Evolutionary conservation across 2,329 filamentous ascomycete species (phyloP), one percentile per base, ranked within the genome.

Genomic region (Phyllachora maydis): DNA sequence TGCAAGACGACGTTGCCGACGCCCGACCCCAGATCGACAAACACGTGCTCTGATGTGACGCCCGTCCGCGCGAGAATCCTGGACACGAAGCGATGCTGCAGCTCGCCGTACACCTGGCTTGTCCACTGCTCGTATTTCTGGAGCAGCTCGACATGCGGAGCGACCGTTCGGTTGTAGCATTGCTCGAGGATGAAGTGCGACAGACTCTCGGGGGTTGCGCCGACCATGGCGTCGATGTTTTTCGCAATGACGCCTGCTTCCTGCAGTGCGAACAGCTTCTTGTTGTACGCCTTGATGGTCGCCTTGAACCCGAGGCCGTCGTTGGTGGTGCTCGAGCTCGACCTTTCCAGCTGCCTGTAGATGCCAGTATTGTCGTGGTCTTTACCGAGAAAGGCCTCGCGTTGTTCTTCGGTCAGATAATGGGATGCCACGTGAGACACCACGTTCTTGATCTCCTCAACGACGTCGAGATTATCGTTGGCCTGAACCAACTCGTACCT

Each of bases 1-100:
- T 98, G 88, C 23, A 98, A 55, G 14, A 88, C 82, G 3, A 95
- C 85, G 41, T 95, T 98, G 22, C 85, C 88, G 10, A 95, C 88
- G 15, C 88, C 88, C 2, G 85, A 95, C 23, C 88, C 88, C 9
- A 98, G 61, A 41, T 98, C 88, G 29, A 98, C 72, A 43, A 98
- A 95, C 18, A 90, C 68, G 36, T 90, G 76, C 23, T 72, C 65
- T 1, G 78, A 85, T 29, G 67, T 82, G 44, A 95, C 67, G 21
- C 66, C 59, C 3, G 76, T 75, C 42, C 79, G 58, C 10, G 71
- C 65, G 35, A 98, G 70, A 29, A 95, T 79, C 28, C 72, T 67
- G 31, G 74, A 76, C 32, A 88, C 65, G 41, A 98, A 90, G 2
- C 72, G 70, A 11, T 82, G 75, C 15, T 88, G 59, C 14, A 98